Evolutionary conservation across 129 eudicot genomes (phyloP), one percentile per base, ranked within the genome.

Genomic region (Flaveria robusta): DNA sequence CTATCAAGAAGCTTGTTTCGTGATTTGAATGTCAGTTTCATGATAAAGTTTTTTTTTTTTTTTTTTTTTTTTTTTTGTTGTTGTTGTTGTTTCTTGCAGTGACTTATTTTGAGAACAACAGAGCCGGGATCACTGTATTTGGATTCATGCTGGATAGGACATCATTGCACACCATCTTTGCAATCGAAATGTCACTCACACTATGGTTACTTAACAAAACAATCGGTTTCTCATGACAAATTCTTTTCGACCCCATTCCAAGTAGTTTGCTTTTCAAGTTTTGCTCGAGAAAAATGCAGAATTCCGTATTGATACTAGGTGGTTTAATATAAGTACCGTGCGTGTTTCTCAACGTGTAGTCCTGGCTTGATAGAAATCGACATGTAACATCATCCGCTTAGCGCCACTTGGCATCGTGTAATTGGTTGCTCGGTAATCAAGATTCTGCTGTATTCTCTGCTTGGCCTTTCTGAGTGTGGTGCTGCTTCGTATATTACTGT

Each of bases 91-190:
- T 80, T 86, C 45, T 70, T 82, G 87, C 96, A 94, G 98, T 89
- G 80, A 84, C 91, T 7, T 94, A 94, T 66, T 91, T 94, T 59
- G 96, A 88, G 84, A 77, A 91, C 88, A 88, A 91, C 87, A 84
- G 79, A 80, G 96, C 98, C 8, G 98, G 98, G 74, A 91, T 94
- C 31, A 94, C 97, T 10, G 87, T 94, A 22, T 94, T 80, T 20
- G 98, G 98, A 27, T 88, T 94, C 74, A 89, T 89, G 92, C 78
- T 94, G 75, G 98, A 94, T 46, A 80, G 98, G 81, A 47, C 93
- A 34, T 85, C 85, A 62, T 88, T 94, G 16, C 97, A 84, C 67
- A 83, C 86, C 20, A 83, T 94, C 45, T 84, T 89, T 49, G 98
- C 85, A 0, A 79, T 94, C 29, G 90, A 94, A 59, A 79, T 94